Evolutionary conservation across 2,329 filamentous ascomycete species (phyloP).

Genomic region (Nigrospora sphaerica): DNA sequence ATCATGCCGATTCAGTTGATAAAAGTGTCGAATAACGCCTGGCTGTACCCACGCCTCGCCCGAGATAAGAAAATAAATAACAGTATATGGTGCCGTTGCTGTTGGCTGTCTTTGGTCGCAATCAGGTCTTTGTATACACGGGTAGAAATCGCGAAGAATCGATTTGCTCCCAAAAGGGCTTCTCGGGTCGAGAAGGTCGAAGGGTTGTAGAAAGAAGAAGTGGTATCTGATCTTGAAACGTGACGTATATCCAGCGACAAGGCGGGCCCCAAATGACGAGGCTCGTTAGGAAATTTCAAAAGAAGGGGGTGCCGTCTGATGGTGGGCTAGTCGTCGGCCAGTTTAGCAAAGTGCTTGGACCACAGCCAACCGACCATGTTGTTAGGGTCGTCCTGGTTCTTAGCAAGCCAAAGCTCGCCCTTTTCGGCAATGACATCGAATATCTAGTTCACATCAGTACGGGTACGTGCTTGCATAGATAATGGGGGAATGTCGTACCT

Average conservation of each 20-base stretch:
- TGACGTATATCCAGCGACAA: background rate
- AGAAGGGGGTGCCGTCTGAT: slow-evolving; percentile 12
- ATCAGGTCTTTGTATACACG: too few relatives aligned
- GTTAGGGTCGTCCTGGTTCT: slow-evolving; percentile 85
- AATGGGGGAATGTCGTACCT: slow-evolving; percentile 43
- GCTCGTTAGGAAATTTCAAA: slow-evolving; percentile 4
- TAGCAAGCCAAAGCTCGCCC: slow-evolving; percentile 93
- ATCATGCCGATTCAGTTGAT: slow-evolving; percentile 9
- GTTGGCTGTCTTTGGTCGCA: slow-evolving; percentile 3
- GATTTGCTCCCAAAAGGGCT: background rate
- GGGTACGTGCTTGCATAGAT: background rate
- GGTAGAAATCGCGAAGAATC: slow-evolving; percentile 2
- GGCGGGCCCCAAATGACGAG: background rate
- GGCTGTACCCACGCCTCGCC: slow-evolving; percentile 15
- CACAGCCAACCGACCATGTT: slow-evolving; percentile 92
- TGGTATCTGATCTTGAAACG: background rate
- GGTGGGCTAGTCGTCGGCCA: slow-evolving; percentile 38
- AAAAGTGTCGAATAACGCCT: slow-evolving; percentile 15
- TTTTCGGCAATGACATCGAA: slow-evolving; percentile 94
- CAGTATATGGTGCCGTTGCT: slow-evolving; percentile 3
- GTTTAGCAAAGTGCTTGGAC: slow-evolving; percentile 90
- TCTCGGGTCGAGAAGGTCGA: too few relatives aligned
- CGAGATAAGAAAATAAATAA: slow-evolving; percentile 2
- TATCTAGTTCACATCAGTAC: slow-evolving; percentile 39
- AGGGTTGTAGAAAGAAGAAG: too few relatives aligned